A percentile compares a stretch with the other conserved stretches of the same genome.
Evolutionary conservation across 2,329 filamentous ascomycete genomes (phyloP).

Genomic region (Fusarium redolens): DNA sequence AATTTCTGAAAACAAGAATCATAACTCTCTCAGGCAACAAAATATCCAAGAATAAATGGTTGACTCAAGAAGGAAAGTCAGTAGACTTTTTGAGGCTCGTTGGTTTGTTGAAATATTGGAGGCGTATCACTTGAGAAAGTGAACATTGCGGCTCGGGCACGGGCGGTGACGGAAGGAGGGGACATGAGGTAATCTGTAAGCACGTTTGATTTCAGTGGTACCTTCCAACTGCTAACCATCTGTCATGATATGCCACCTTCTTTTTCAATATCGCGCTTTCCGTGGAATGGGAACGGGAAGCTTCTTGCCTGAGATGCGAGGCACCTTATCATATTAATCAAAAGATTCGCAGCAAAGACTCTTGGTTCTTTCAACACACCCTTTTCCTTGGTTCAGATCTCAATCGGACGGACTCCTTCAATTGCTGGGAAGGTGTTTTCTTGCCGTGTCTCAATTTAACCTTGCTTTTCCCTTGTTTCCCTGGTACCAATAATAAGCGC

Average conservation of each 20-base stretch:
- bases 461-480: conserved; percentile 8
- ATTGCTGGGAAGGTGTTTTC: background rate
- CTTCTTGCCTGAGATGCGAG: background rate
- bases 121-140: background rate
- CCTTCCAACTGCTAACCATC: background rate
- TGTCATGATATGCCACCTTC: conserved; percentile 9
- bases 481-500: background rate
- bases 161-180: background rate
- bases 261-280: conserved; percentile 8
- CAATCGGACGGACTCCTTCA: background rate
- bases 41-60: background rate
- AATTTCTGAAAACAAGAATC: background rate
- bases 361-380: background rate
- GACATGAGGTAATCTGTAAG: background rate
- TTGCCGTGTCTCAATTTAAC: background rate
- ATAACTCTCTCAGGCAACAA: background rate
- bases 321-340: background rate
- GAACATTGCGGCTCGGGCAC: background rate
- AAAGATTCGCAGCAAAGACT: background rate
- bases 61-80: background rate
- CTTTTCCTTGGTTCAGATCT: background rate
- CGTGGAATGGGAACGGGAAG: background rate
- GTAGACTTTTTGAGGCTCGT: background rate
- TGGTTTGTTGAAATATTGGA: background rate
- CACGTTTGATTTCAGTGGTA: conserved; percentile 31